Conservation (phyloP, 1,284 basidiomycete genomes). For the Ganoderma lucidum region DNA sequence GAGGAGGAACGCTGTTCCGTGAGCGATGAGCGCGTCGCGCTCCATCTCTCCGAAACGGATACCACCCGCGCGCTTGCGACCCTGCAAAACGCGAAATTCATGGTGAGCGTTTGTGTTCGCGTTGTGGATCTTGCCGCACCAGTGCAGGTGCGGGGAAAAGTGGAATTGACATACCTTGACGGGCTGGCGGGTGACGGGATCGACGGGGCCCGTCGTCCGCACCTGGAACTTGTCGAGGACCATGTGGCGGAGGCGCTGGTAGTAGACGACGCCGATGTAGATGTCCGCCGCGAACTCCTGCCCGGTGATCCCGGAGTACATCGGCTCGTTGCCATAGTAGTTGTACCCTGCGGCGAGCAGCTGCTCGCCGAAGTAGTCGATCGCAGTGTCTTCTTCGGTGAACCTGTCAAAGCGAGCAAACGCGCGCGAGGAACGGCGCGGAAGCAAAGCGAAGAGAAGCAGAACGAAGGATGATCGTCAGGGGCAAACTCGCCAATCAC, state of each 20-base stretch:
- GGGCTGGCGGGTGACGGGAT: slow-evolving; percentile 95
- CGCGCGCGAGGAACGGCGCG: background rate
- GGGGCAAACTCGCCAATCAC: slow-evolving; percentile 9
- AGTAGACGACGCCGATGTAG: slow-evolving; percentile 98
- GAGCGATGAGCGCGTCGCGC: slow-evolving; percentile 97
- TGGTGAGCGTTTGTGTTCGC: slow-evolving; percentile 14
- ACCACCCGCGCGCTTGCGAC: slow-evolving; percentile 97
- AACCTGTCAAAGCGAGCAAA: slow-evolving; percentile 64
- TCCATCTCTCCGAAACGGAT: slow-evolving; percentile 99
- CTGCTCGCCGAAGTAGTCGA: slow-evolving; percentile 98
- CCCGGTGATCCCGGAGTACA: slow-evolving; percentile 99
- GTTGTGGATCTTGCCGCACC: background rate
- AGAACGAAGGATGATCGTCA: slow-evolving; percentile 11
- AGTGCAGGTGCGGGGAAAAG: background rate
- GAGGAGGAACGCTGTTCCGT: slow-evolving; percentile 97
- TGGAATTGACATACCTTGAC: slow-evolving; percentile 78
- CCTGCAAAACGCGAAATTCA: slow-evolving; percentile 55
- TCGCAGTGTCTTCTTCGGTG: slow-evolving; percentile 94
- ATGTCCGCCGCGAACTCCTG: slow-evolving; percentile 99
- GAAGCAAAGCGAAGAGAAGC: background rate
- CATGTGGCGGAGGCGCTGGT: slow-evolving; percentile 99
- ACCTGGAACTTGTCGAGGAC: slow-evolving; percentile 99
- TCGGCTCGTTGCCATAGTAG: slow-evolving; percentile 99
- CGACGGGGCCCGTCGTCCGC: slow-evolving; percentile 96
- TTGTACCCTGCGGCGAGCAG: slow-evolving; percentile 96